Percentiles rank a stretch among this genome's conserved stretches.
Evolutionary conservation across 2,329 filamentous ascomycete species (phyloP).

Genomic region (Aspergillus quadrilineatus): DNA sequence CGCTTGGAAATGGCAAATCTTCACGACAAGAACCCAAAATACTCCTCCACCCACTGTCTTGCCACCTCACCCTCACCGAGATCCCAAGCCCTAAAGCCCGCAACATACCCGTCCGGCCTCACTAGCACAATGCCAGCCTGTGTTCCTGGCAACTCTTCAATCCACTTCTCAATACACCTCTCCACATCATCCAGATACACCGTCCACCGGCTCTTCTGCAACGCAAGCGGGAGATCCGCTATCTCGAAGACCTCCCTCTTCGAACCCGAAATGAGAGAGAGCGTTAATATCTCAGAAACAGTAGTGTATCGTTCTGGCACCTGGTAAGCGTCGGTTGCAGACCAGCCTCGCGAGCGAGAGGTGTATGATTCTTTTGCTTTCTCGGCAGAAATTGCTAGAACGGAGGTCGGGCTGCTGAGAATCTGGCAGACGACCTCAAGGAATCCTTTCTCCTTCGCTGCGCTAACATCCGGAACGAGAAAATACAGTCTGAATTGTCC

Average conservation of each 20-base stretch:
- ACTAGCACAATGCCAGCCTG: constrained; percentile 67
- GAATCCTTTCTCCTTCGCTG: constrained; percentile 54
- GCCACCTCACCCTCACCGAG: constrained; percentile 35
- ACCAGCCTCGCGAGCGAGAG: constrained; percentile 56
- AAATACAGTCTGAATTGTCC: constrained; percentile 76
- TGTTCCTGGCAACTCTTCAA: constrained; percentile 53
- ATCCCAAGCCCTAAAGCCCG: constrained; percentile 54
- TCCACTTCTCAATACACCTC: constrained; percentile 66
- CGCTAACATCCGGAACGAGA: constrained; percentile 62
- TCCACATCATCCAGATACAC: constrained; percentile 69
- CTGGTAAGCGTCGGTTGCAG: constrained; percentile 64
- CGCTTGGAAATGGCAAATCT: neutral
- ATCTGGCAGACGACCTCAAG: constrained; percentile 58
- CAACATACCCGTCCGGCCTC: constrained; percentile 72
- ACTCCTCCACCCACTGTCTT: constrained; percentile 50
- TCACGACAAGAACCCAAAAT: constrained; percentile 38
- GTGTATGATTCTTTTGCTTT: constrained; percentile 55
- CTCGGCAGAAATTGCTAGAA: neutral
- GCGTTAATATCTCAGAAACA: constrained; percentile 68
- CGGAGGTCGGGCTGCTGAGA: constrained; percentile 29
- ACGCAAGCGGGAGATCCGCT: constrained; percentile 59
- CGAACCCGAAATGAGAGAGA: constrained; percentile 66
- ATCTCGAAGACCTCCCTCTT: constrained; percentile 65
- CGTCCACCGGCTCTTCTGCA: constrained; percentile 68
- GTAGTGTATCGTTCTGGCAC: constrained; percentile 68